Percentiles rank a stretch among this genome's conserved stretches.
phyloP scores from a whole-genome alignment of 345 rosid genomes.

The Aethionema arabicum region DNA sequence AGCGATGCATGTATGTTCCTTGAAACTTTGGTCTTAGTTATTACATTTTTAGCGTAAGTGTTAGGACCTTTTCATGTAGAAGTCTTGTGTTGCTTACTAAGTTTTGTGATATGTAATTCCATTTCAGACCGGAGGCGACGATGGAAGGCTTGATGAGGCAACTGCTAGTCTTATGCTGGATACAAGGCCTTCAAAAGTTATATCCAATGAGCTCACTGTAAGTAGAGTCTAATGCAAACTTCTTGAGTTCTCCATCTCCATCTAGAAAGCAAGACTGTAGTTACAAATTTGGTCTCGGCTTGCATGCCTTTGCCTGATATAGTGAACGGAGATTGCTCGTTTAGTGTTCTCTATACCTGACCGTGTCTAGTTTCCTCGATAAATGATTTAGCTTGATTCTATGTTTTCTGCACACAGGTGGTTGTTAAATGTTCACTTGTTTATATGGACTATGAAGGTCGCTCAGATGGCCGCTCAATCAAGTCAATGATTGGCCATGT shows the following conservation, averaged over 20 bases:
- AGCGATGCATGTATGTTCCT: slow-evolving; percentile 58
- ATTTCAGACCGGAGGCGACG: slow-evolving; percentile 71
- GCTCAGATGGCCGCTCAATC: slow-evolving; percentile 92
- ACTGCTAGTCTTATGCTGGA: slow-evolving; percentile 88
- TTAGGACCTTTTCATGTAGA: background rate
- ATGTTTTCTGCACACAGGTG: slow-evolving; percentile 60
- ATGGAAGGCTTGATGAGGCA: slow-evolving; percentile 88
- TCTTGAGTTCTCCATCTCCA: slow-evolving; percentile 11
- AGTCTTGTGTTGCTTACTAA: slow-evolving; percentile 29
- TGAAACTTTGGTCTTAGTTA: slow-evolving; percentile 12
- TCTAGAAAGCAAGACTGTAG: slow-evolving; percentile 11
- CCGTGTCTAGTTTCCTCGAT: background rate
- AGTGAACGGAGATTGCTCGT: background rate
- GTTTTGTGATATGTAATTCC: slow-evolving; percentile 21
- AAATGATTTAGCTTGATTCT: slow-evolving; percentile 17
- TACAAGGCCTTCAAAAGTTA: slow-evolving; percentile 93
- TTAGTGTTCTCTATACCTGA: background rate
- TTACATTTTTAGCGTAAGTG: background rate
- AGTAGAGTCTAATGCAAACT: slow-evolving; percentile 41
- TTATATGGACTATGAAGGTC: slow-evolving; percentile 91
- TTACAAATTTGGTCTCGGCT: slow-evolving; percentile 3
- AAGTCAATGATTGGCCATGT: slow-evolving; percentile 93
- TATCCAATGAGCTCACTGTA: slow-evolving; percentile 87
- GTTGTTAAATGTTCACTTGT: slow-evolving; percentile 82
- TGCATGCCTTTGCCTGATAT: no score